Base-by-base conservation (phyloP, 768 basidiomycete species). In the Termitomyces sp. region DNA sequence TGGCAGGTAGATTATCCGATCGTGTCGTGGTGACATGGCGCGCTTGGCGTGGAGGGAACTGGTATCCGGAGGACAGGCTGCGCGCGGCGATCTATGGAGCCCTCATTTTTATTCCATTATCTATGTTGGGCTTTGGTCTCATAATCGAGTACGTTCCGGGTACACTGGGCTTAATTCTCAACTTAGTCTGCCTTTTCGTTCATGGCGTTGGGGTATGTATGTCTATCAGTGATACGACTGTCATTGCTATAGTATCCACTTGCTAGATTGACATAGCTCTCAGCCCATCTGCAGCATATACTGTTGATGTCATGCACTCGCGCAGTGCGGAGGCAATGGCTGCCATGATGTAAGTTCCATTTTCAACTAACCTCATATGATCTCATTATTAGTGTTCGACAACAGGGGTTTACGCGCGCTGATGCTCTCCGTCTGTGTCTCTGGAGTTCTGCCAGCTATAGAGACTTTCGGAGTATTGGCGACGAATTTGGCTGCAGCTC, bases 21-120 rank as follows among this genome's bases (percentile, higher is more conserved):
- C 58, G 61, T 28, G 68, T 77, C 0, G 71, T 90, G 23, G 69
- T 77, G 17, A 65, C 63, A 41, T 84, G 80, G 70, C 77, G 77
- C 15, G 68, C 73, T 46, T 65, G 70, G 5, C 78, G 85, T 23
- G 75, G 75, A 0, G 85, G 85, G 0, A 62, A 71, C 1, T 87
- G 83, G 84, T 78, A 81, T 43, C 86, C 86, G 0, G 86, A 90
- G 66, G 88, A 87, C 60, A 80, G 87, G 5, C 74, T 89, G 26
- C 76, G 82, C 1, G 84, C 76, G 1, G 71, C 78, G 1, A 64
- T 82, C 35, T 60, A 74, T 6, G 80, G 81, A 9, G 75, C 74
- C 4, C 68, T 75, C 0, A 33, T 80, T 17, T 69, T 87, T 28
- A 71, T 79, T 3, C 89, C 87, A 0, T 26, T 84, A 0, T 80